These are phyloP conservation scores for Diaporthe ilicicola DNA, from an alignment of 2,329 filamentous ascomycete genomes.

Conservation along the genomic window DNA sequence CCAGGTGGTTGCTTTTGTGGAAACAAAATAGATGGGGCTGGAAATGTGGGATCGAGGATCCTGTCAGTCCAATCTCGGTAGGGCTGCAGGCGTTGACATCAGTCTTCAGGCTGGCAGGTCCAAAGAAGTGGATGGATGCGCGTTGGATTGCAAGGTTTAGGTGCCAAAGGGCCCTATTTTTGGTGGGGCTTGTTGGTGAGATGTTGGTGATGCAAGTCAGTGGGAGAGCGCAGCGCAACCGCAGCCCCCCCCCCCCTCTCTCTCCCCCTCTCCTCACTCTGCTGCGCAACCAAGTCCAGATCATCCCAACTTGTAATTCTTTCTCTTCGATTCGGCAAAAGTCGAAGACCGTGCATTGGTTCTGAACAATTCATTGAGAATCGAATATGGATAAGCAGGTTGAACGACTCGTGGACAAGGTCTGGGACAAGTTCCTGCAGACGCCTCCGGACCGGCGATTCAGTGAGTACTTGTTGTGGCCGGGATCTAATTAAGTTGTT, in stretches of 20 bases:
- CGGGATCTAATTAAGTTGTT: neutral
- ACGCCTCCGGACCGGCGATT: constrained; percentile 58
- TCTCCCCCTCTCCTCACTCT: neutral
- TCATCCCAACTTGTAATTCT: neutral
- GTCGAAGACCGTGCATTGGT: neutral
- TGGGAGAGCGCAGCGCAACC: neutral
- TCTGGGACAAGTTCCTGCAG: constrained; percentile 69
- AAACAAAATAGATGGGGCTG: neutral
- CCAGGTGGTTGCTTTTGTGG: neutral
- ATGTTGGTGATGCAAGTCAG: constrained; percentile 23
- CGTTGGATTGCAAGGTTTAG: constrained; percentile 14
- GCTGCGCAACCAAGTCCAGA: neutral
- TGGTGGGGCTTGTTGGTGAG: neutral
- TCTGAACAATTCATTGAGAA: neutral
- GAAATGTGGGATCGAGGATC: constrained; percentile 5
- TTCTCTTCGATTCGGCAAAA: neutral
- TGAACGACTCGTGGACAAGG: constrained; percentile 73
- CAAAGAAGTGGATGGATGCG: constrained; percentile 35
- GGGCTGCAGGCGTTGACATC: constrained; percentile 37
- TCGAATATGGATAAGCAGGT: constrained; percentile 80
- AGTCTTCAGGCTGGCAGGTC: constrained; percentile 36
- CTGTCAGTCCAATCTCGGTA: constrained; percentile 8
- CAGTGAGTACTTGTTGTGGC: constrained; percentile 50
- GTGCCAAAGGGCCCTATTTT: constrained; percentile 1
- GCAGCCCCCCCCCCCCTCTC: neutral